phyloP scores from a whole-genome alignment of 129 eudicot genomes.

The Flaveria bidentis region DNA sequence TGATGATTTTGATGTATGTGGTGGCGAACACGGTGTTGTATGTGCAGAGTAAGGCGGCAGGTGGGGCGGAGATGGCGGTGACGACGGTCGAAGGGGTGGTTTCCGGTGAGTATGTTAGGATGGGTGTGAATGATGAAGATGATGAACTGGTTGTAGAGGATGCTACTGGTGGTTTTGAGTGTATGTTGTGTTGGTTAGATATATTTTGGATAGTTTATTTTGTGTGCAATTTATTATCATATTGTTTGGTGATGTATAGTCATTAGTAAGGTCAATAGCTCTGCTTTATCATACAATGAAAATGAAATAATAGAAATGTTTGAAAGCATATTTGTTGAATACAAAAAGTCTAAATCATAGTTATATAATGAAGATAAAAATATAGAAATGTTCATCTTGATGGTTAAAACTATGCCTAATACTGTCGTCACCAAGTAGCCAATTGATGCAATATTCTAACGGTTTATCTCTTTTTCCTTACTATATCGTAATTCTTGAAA shows the following conservation, averaged over 20 bases:
- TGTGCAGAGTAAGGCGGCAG: slow-evolving; percentile 67
- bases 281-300: too few species aligned
- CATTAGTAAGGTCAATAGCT: too few species aligned
- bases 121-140: slow-evolving; percentile 56
- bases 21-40: slow-evolving; percentile 59
- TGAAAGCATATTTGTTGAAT: too few species aligned
- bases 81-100: slow-evolving; percentile 52
- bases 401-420: too few species aligned
- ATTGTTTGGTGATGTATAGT: background rate
- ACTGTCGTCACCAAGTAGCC: too few species aligned
- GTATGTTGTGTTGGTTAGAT: background rate
- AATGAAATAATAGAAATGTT: too few species aligned
- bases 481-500: too few species aligned
- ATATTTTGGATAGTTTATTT: background rate
- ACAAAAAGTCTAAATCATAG: too few species aligned
- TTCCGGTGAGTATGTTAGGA: slow-evolving; percentile 52
- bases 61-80: slow-evolving; percentile 50
- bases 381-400: too few species aligned
- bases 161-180: slow-evolving; percentile 15
- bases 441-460: too few species aligned
- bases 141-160: slow-evolving; percentile 27
- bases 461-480: too few species aligned
- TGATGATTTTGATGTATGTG: slow-evolving; percentile 26
- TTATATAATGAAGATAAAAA: too few species aligned
- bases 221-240: background rate